Conservation (phyloP, 2,329 filamentous ascomycete genomes). For the Aspergillus phoenicis region DNA sequence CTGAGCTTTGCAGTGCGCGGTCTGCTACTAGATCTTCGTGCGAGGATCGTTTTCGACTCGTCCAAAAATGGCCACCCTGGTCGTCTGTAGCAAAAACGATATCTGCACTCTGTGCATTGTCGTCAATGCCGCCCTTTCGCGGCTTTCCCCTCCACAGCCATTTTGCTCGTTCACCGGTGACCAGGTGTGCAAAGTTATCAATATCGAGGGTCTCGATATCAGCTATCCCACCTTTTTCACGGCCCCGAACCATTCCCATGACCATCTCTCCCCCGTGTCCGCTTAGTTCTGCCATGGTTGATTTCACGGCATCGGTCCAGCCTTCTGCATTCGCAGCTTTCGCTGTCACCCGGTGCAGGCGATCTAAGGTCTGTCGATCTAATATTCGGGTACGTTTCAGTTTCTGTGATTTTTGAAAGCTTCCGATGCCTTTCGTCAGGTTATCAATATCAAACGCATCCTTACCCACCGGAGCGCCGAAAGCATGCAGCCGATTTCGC, state of each 20-base stretch:
- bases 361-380: constrained; percentile 79
- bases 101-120: constrained; percentile 40
- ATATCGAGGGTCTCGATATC: constrained; percentile 92
- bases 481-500: constrained; percentile 83
- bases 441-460: constrained; percentile 85
- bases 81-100: constrained; percentile 50
- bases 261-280: constrained; percentile 94
- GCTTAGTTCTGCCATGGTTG: constrained; percentile 88
- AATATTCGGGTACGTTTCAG: constrained; percentile 75
- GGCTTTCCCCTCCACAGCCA: constrained; percentile 96
- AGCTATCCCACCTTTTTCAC: constrained; percentile 84
- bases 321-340: constrained; percentile 87
- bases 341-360: constrained; percentile 78
- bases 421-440: constrained; percentile 79
- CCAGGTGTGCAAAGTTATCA: constrained; percentile 76
- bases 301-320: constrained; percentile 93
- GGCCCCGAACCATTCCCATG: constrained; percentile 86
- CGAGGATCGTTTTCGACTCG: constrained; percentile 42
- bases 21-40: constrained; percentile 43
- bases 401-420: constrained; percentile 89
- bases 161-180: constrained; percentile 80
- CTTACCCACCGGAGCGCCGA: constrained; percentile 80
- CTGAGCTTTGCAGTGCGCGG: constrained; percentile 32
- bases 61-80: constrained; percentile 50
- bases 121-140: constrained; percentile 57